These are phyloP conservation scores for Leishmania amazonensis DNA, from an alignment of 208 protist species.

Conservation along the genomic window DNA sequence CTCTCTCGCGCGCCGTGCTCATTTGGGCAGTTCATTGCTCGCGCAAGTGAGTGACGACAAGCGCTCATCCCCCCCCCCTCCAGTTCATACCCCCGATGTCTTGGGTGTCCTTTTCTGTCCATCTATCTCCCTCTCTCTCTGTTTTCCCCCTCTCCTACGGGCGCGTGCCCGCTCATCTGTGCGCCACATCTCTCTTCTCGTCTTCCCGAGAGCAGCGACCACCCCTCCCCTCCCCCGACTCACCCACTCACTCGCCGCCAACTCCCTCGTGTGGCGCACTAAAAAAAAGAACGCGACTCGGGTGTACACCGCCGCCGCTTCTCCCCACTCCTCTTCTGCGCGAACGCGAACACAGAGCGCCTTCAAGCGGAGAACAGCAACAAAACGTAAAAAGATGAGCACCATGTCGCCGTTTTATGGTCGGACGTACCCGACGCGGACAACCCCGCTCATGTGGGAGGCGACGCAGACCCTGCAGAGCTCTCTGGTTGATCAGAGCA, in stretches of 20 bases:
- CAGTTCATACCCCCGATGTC: neutral
- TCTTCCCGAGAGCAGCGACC: neutral
- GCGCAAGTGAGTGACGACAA: neutral
- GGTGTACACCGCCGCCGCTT: neutral
- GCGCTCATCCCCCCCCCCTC: neutral
- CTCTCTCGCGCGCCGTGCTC: no score
- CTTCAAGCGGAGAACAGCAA: neutral
- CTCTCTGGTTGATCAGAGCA: slow-evolving; percentile 35
- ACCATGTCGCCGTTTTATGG: slow-evolving; percentile 30
- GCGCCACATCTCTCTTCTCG: neutral
- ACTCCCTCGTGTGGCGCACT: neutral
- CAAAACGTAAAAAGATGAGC: slow-evolving; percentile 12
- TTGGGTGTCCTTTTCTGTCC: neutral
- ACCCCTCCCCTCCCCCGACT: neutral
- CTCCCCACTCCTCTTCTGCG: neutral
- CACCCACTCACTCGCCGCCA: neutral
- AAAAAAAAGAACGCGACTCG: neutral
- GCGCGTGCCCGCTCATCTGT: neutral
- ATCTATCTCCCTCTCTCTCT: neutral
- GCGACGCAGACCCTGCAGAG: slow-evolving; percentile 56
- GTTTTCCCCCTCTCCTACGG: neutral
- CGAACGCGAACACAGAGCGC: neutral
- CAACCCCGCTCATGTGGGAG: slow-evolving; percentile 51
- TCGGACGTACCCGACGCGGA: slow-evolving; percentile 23
- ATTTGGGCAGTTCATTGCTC: neutral